Percentiles rank a stretch among this genome's conserved stretches.
Conservation (phyloP, 371 early-diverging fungal genomes). For the Batkoa obscura region DNA sequence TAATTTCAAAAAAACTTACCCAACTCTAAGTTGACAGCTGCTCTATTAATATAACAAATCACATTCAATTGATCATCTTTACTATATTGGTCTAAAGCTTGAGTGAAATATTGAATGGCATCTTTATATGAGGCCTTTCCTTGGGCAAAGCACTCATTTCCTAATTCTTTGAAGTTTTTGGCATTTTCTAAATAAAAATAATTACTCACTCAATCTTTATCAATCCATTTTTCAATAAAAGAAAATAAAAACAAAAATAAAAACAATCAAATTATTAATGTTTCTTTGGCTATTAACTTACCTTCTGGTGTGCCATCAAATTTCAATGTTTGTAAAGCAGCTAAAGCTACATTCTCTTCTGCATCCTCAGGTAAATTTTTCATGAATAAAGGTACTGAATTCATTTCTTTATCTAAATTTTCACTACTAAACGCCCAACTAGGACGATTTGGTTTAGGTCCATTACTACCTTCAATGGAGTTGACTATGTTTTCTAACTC, state of each 20-base stretch:
- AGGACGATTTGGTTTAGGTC: constrained; percentile 1
- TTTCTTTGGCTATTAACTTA: constrained; percentile 10
- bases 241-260: too few species aligned
- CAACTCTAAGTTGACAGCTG: constrained; percentile 80
- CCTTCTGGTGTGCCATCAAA: constrained; percentile 92
- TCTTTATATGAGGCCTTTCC: constrained; percentile 46
- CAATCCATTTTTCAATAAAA: too few species aligned
- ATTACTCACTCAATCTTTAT: too few species aligned
- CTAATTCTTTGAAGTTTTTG: constrained; percentile 83
- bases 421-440: constrained; percentile 8
- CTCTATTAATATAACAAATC: constrained; percentile 67
- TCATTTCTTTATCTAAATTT: constrained; percentile 33
- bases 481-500: too few species aligned
- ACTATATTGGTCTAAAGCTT: constrained; percentile 65
- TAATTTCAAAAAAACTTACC: constrained; percentile 18
- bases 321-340: constrained; percentile 67
- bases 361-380: constrained; percentile 38
- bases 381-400: constrained; percentile 88
- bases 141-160: constrained; percentile 74
- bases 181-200: constrained; percentile 49
- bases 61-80: constrained; percentile 53
- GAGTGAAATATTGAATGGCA: constrained; percentile 71
- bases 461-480: not conserved
- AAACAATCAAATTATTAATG: too few species aligned
- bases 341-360: constrained; percentile 56